These are phyloP conservation scores for Leccinum rimulosum DNA, from an alignment of 768 basidiomycete species.

Conservation along the genomic window DNA sequence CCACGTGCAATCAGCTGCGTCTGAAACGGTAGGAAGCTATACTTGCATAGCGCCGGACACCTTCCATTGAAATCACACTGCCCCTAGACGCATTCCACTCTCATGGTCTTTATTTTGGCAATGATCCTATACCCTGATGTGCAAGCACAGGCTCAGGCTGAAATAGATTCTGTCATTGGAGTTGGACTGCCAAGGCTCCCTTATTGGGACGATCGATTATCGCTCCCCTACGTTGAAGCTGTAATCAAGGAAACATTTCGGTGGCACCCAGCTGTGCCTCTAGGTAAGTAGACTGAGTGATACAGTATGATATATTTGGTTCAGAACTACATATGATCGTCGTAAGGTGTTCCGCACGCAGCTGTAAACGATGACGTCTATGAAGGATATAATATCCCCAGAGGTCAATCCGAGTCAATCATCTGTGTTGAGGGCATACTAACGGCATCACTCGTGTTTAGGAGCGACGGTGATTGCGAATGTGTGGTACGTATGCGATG, in stretches of 20 bases:
- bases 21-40: no score
- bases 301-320: not conserved
- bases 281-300: not conserved
- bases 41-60: no score
- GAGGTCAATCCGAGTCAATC: no score
- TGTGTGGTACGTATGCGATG: not conserved
- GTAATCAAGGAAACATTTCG: not conserved
- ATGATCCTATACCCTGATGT: no score
- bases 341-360: no score
- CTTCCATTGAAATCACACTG: not conserved
- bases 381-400: not conserved
- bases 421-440: not conserved
- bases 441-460: no score
- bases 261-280: not conserved
- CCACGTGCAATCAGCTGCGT: no score
- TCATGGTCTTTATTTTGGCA: not conserved
- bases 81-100: not conserved
- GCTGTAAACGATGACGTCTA: not conserved
- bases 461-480: not conserved
- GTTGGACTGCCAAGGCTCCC: not conserved
- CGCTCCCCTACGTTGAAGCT: not conserved
- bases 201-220: not conserved
- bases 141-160: not conserved
- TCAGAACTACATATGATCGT: no score
- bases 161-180: not conserved